phyloP scores from a whole-genome alignment of 352 stramenopile genomes.

The Globisporangium recalcitrans region DNA sequence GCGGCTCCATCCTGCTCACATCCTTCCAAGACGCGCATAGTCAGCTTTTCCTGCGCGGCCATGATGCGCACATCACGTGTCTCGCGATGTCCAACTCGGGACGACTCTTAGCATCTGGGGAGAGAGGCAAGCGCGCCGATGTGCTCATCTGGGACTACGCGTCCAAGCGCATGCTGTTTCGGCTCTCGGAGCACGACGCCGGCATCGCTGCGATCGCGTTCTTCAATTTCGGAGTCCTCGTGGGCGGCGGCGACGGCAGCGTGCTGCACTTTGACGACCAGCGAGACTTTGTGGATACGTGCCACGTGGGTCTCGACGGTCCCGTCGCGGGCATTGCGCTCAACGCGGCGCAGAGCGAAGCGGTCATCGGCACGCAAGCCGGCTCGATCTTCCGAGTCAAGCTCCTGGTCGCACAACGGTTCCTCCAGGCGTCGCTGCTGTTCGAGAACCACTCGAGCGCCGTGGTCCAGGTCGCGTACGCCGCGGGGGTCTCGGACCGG shows the following conservation, averaged over 20 bases:
- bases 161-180: conserved; percentile 58
- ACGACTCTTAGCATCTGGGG: conserved; percentile 78
- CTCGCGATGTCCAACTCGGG: conserved; percentile 77
- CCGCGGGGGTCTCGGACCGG: conserved; percentile 66
- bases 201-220: conserved; percentile 72
- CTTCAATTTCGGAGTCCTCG: conserved; percentile 39
- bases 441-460: conserved; percentile 81
- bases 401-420: conserved; percentile 19
- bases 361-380: conserved; percentile 70
- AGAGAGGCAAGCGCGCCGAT: conserved; percentile 75
- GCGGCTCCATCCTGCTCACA: conserved; percentile 82
- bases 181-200: conserved; percentile 88
- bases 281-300: conserved; percentile 63
- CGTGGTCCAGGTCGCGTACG: conserved; percentile 80
- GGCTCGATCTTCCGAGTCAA: conserved; percentile 75
- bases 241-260: conserved; percentile 85
- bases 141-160: conserved; percentile 89
- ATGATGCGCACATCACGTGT: conserved; percentile 76
- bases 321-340: conserved; percentile 51
- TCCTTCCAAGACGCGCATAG: conserved; percentile 71
- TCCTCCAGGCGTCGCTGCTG: conserved; percentile 32
- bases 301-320: conserved; percentile 63
- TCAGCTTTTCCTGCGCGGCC: conserved; percentile 83
- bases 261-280: conserved; percentile 66
- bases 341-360: conserved; percentile 49